Percentiles rank a stretch among this genome's conserved stretches.
These are phyloP conservation scores for Moesziomyces parantarcticus DNA, from an alignment of 1,284 basidiomycete genomes.

Conservation along the genomic window DNA sequence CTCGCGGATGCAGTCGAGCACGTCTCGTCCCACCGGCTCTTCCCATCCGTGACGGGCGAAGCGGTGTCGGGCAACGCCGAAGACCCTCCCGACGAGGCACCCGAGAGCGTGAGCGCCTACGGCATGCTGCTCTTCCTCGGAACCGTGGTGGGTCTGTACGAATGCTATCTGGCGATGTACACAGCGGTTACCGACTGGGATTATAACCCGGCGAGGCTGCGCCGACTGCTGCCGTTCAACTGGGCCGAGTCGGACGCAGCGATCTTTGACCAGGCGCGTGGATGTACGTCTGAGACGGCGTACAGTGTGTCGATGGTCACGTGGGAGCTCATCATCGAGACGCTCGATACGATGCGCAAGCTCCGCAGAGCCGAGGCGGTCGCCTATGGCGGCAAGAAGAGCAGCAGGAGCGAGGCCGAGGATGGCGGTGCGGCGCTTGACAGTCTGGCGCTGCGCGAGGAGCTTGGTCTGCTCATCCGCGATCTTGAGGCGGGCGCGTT, in stretches of 20 bases:
- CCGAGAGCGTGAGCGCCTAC: conserved; percentile 16
- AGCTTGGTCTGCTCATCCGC: conserved; percentile 31
- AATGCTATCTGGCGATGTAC: conserved; percentile 39
- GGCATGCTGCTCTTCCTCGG: conserved; percentile 26
- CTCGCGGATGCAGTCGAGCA: conserved; percentile 43
- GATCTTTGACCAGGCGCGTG: conserved; percentile 23
- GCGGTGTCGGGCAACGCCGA: conserved; percentile 15
- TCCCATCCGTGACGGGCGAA: conserved; percentile 36
- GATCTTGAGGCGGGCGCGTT: conserved; percentile 38
- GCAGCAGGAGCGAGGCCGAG: conserved; percentile 32
- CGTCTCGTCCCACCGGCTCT: conserved; percentile 33
- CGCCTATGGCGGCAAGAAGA: conserved; percentile 28
- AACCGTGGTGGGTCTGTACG: conserved; percentile 29
- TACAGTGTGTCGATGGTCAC: conserved; percentile 45
- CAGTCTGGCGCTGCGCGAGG: conserved; percentile 35
- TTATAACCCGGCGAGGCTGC: conserved; percentile 39
- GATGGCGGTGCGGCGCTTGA: conserved; percentile 38
- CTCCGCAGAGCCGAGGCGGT: conserved; percentile 32
- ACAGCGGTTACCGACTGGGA: conserved; percentile 46
- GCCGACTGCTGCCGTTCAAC: conserved; percentile 34
- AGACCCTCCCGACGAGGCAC: conserved; percentile 14
- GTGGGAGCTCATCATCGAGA: conserved; percentile 41
- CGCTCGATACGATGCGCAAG: conserved; percentile 41
- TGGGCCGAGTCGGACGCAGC: conserved; percentile 31
- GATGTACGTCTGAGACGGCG: conserved; percentile 25